Evolutionary conservation across 495 filamentous ascomycete species (phyloP).

Genomic region (Barbatosphaeria neglecta): DNA sequence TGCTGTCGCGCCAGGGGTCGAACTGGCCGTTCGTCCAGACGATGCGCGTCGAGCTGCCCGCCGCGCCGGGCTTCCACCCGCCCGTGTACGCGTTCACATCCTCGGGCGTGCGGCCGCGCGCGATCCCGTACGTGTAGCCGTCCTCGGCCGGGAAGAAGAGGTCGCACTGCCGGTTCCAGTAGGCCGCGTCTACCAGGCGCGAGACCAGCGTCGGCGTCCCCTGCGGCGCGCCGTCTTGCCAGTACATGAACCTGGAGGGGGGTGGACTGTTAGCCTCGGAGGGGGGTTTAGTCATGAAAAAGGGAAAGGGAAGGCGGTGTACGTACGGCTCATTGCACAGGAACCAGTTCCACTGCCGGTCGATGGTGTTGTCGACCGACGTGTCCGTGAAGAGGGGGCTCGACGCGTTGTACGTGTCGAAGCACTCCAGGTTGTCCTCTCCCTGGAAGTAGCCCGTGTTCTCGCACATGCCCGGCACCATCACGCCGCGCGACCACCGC

Average conservation of each 20-base stretch:
- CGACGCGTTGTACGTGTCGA: conserved; percentile 45
- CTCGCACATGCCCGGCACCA: not conserved
- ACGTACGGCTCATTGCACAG: conserved; percentile 48
- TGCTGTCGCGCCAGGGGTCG: conserved; percentile 48
- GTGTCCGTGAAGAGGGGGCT: conserved; percentile 46
- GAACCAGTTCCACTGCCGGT: conserved; percentile 54
- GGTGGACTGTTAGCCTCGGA: not conserved
- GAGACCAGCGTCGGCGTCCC: conserved; percentile 36
- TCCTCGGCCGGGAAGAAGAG: conserved; percentile 47
- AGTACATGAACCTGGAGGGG: not conserved
- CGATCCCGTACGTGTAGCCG: conserved; percentile 39
- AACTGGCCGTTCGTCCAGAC: conserved; percentile 52
- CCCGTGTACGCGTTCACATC: conserved; percentile 46
- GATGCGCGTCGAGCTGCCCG: conserved; percentile 39
- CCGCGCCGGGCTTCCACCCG: conserved; percentile 36
- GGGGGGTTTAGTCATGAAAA: not conserved
- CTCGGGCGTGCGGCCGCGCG: conserved; percentile 36
- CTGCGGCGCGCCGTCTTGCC: conserved; percentile 37
- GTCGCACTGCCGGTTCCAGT: conserved; percentile 50
- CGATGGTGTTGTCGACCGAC: conserved; percentile 35
- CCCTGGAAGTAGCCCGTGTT: not conserved
- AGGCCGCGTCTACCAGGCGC: conserved; percentile 39
- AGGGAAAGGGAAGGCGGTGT: not conserved
- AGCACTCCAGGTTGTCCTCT: conserved; percentile 32
- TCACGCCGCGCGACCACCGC: not conserved